Evolutionary conservation across 1,139 yeast species (phyloP), one percentile per base, ranked within the genome.

Genomic region (Diutina rugosa): DNA sequence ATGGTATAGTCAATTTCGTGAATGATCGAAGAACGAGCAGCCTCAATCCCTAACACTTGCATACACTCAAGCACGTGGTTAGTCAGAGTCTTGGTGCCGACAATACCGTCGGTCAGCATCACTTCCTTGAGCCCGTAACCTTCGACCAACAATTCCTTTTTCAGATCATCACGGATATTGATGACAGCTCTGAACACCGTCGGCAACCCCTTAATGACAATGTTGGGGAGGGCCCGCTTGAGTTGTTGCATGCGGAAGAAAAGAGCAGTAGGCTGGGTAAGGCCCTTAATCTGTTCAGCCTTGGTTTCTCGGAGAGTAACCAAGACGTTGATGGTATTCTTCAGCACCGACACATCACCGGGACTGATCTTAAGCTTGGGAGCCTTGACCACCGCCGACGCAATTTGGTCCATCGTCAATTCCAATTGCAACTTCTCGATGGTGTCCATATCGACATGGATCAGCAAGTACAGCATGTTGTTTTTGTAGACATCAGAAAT

Each of bases 61-160:
- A 82, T 84, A 62, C 93, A 91, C 69, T 95, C 99, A 60, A 93
- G 74, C 46, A 95, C 84, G 71, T 95, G 99, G 69, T 95, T 95
- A 14, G 99, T 91, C 58, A 79, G 77, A 1, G 99, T 93, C 69
- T 84, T 84, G 46, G 86, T 77, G 12, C 99, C 97, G 51, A 93
- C 77, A 55, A 95, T 90, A 73, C 99, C 99, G 67, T 93, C 98
- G 1, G 98, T 93, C 61, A 91, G 85, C 98, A 95, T 93, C 58
- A 95, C 99, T 57, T 90, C 90, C 67, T 90, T 88, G 63, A 95
- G 75, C 29, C 99, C 99, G 66, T 95, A 93, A 29, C 99, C 99
- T 79, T 95, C 99, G 56, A 93, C 98, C 65, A 95, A 79, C 61
- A 95, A 75, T 71, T 93, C 98, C 67, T 87, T 87, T 72, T 89